These are phyloP conservation scores for Fusarium napiforme DNA, from an alignment of 2,329 filamentous ascomycete genomes.

Conservation along the genomic window DNA sequence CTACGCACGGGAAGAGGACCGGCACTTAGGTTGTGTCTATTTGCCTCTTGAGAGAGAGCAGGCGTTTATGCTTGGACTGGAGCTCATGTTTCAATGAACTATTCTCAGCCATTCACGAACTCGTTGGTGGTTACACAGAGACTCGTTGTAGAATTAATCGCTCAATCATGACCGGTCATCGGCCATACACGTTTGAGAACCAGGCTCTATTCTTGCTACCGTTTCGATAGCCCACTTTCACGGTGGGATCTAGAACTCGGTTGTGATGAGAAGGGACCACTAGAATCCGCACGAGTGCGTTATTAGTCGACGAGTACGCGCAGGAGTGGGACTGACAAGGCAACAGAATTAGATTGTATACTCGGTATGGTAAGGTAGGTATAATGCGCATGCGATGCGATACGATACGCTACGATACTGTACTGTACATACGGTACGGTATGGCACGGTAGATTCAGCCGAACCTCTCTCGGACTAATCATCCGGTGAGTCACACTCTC, in stretches of 20 bases:
- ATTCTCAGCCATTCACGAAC: constrained; percentile 10
- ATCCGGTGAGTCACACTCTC: constrained; percentile 30
- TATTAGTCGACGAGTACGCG: constrained; percentile 33
- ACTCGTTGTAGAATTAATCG: constrained; percentile 30
- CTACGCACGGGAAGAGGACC: constrained; percentile 11
- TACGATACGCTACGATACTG: not conserved
- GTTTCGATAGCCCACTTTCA: constrained; percentile 29
- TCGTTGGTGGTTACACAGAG: constrained; percentile 10
- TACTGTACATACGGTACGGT: not conserved
- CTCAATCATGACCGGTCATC: constrained; percentile 24
- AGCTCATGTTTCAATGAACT: constrained; percentile 1
- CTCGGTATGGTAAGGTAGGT: not conserved
- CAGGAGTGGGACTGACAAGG: constrained; percentile 25
- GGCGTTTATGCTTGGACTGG: constrained; percentile 10
- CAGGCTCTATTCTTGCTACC: not conserved
- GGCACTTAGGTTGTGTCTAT: constrained; percentile 13
- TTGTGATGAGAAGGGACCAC: constrained; percentile 30
- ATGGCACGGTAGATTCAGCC: constrained; percentile 7
- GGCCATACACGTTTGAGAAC: constrained; percentile 25
- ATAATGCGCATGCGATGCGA: not conserved
- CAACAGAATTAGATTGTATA: constrained; percentile 15
- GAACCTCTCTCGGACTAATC: constrained; percentile 13
- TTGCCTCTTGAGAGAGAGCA: not conserved
- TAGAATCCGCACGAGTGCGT: constrained; percentile 31
- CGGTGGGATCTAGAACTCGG: constrained; percentile 36